Percentiles rank a stretch among this genome's conserved stretches.
These are phyloP conservation scores for Elongisporangium prolatum DNA, from an alignment of 352 stramenopile species.

Conservation along the genomic window DNA sequence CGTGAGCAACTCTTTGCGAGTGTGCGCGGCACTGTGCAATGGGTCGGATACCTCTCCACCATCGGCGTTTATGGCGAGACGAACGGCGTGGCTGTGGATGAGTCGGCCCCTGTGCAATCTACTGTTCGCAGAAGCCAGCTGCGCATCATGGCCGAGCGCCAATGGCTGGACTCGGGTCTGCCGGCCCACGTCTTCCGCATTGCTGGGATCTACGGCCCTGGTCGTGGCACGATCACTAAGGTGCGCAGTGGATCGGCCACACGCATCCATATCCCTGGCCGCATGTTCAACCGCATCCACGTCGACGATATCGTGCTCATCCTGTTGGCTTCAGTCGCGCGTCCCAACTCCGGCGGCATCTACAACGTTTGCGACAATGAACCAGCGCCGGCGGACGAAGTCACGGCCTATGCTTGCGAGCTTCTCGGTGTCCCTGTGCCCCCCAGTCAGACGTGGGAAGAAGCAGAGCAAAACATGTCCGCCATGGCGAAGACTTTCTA, in stretches of 20 bases:
- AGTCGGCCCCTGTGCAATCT: constrained; percentile 72
- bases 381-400: constrained; percentile 72
- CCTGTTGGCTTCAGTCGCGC: constrained; percentile 60
- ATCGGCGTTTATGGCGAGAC: constrained; percentile 93
- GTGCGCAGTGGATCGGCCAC: constrained; percentile 61
- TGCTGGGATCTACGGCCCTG: constrained; percentile 89
- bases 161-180: constrained; percentile 68
- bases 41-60: constrained; percentile 90
- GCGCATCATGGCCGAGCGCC: constrained; percentile 68
- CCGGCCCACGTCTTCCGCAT: constrained; percentile 87
- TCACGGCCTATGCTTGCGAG: constrained; percentile 75
- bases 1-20: constrained; percentile 30
- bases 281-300: constrained; percentile 88
- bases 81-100: constrained; percentile 75
- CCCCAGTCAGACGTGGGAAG: constrained; percentile 61
- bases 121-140: constrained; percentile 59
- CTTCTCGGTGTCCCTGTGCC: constrained; percentile 48
- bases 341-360: constrained; percentile 55
- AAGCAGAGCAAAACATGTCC: constrained; percentile 71
- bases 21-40: constrained; percentile 51
- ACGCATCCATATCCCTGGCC: constrained; percentile 66
- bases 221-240: constrained; percentile 74
- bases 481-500: constrained; percentile 87
- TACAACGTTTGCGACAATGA: constrained; percentile 91
- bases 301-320: constrained; percentile 88